These are phyloP conservation scores for Leccinum proliferum DNA, from an alignment of 1,284 basidiomycete genomes.

Conservation along the genomic window DNA sequence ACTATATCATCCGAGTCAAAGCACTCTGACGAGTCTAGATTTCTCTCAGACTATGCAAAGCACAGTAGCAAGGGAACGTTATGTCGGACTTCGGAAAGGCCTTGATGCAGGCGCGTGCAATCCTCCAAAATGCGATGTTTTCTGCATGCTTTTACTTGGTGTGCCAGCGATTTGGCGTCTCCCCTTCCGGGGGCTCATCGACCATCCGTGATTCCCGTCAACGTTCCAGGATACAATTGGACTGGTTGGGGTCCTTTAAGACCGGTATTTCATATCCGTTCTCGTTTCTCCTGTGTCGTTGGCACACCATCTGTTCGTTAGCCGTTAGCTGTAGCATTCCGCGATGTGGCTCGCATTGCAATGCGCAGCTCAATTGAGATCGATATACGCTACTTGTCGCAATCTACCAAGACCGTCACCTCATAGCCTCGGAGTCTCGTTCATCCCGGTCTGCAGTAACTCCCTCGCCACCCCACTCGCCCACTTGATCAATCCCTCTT, in stretches of 20 bases:
- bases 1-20: conserved; percentile 42
- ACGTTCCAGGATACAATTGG: conserved; percentile 45
- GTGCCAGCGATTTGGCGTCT: conserved; percentile 12
- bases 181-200: conserved; percentile 52
- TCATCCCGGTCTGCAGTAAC: too few relatives aligned
- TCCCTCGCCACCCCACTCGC: too few relatives aligned
- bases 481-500: too few relatives aligned
- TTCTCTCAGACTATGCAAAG: conserved; percentile 51
- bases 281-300: conserved; percentile 37
- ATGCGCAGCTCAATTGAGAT: too few relatives aligned
- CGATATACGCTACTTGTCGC: too few relatives aligned
- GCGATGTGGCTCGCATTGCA: too few relatives aligned
- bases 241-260: conserved; percentile 8
- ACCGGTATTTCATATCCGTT: conserved; percentile 51
- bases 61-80: conserved; percentile 56
- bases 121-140: conserved; percentile 70
- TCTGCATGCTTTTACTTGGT: conserved; percentile 30
- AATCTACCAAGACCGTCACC: too few relatives aligned
- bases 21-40: conserved; percentile 25
- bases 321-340: too few relatives aligned
- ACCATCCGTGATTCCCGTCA: conserved; percentile 49
- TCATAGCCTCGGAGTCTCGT: too few relatives aligned
- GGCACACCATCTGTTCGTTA: too few relatives aligned
- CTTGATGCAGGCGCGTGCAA: conserved; percentile 55
- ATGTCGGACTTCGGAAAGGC: conserved; percentile 46